phyloP scores from a whole-genome alignment of 352 stramenopile species.

The Pythium dissimile region DNA sequence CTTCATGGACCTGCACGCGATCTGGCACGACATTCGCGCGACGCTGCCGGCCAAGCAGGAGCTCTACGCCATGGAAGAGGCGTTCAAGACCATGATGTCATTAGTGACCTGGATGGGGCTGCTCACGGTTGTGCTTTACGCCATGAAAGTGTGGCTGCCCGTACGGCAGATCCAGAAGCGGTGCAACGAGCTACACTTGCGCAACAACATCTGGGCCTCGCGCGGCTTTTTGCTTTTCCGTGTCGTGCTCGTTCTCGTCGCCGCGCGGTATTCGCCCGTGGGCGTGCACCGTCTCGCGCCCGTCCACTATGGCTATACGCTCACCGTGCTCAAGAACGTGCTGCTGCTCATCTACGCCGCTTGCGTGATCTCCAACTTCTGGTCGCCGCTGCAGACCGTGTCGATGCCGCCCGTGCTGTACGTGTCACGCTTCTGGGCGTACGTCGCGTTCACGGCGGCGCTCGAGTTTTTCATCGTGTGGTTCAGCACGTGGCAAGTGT shows the following conservation, averaged over 20 bases:
- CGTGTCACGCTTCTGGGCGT: constrained; percentile 67
- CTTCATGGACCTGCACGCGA: constrained; percentile 73
- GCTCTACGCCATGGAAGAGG: constrained; percentile 64
- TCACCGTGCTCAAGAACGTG: constrained; percentile 79
- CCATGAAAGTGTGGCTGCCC: constrained; percentile 58
- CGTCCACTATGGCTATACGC: constrained; percentile 67
- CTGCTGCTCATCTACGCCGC: constrained; percentile 73
- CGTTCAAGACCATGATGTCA: constrained; percentile 51
- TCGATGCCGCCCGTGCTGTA: constrained; percentile 74
- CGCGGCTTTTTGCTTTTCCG: constrained; percentile 57
- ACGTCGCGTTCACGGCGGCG: constrained; percentile 36
- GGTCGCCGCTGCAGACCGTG: constrained; percentile 41
- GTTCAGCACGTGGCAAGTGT: constrained; percentile 78
- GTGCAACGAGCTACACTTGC: constrained; percentile 55
- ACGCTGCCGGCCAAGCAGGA: constrained; percentile 68
- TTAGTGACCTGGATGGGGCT: constrained; percentile 57
- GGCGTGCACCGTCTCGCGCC: constrained; percentile 69
- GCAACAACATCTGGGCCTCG: constrained; percentile 41
- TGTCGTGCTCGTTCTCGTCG: constrained; percentile 49
- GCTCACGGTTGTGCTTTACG: constrained; percentile 61
- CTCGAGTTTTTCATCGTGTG: constrained; percentile 72
- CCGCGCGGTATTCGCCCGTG: constrained; percentile 50
- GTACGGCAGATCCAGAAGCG: constrained; percentile 55
- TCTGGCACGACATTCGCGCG: constrained; percentile 84
- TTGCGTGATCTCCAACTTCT: constrained; percentile 82